Base-by-base conservation (phyloP, 2,329 filamentous ascomycete genomes). In the Arthrobotrys sinensis region DNA sequence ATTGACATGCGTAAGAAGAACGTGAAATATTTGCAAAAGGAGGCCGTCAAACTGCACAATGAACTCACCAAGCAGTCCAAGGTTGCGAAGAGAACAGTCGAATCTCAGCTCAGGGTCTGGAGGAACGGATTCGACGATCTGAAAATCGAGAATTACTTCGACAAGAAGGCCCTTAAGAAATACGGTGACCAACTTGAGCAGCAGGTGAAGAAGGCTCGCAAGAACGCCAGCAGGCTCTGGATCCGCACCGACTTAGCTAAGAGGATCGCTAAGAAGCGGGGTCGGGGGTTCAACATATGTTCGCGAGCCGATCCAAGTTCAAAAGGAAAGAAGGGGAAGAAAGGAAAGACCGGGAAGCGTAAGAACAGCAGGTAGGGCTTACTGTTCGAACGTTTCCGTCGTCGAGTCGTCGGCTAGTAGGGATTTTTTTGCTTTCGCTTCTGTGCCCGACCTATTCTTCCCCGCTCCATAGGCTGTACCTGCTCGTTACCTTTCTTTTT, bases 301-400 rank as follows among this genome's bases (percentile, higher is more conserved):
- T 28, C 24, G 24, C 24, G 24, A 28, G 2, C 24, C 4, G 24
- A 28, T 28, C 24, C 4, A 28, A 28, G 4, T 28, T 28, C 4
- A 28, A 28, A 28, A 28, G 21, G 36, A 34, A 76, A 69, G 57
- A 76, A 52, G n/a, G 43, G 40, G 43, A 53, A 21, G 79, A 81
- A 45, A 70, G 77, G 57, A 55, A 77, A 62, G 62, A 73, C 16
- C 11, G 77, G 40, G 46, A 80, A 40, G 57, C 80, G 68, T 53
- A 62, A 81, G 72, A 48, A 76, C 75, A 67, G 81, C 43, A 72
- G 78, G 79, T 67, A 69, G 79, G 55, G 69, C 70, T 10, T 63
- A 79, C 24, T 66, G 32, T 43, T 62, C 38, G 28, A 55, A 68
- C 50, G 63, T 69, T 66, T 71, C 65, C 48, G 57, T 53, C 48